Evolutionary conservation across 768 basidiomycete species (phyloP).

Genomic region (Lepiota subincarnata): DNA sequence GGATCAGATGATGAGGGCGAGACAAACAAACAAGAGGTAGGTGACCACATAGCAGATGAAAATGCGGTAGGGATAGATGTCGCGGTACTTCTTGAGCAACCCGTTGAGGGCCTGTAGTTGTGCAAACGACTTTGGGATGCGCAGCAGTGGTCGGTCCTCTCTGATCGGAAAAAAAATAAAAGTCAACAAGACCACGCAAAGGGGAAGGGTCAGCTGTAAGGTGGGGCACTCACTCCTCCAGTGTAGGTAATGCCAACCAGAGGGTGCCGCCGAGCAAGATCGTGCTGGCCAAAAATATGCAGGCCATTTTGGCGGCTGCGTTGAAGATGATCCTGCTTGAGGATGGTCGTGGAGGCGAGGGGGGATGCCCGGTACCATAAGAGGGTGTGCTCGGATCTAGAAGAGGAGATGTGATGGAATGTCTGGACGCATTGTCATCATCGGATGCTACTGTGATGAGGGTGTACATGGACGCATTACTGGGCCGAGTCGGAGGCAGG

Average conservation of each 20-base stretch:
- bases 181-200: constrained; percentile 13
- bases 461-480: constrained; percentile 49
- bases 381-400: constrained; percentile 38
- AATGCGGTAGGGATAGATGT: constrained; percentile 82
- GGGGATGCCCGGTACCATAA: constrained; percentile 52
- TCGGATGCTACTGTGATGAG: constrained; percentile 51
- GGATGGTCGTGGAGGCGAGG: constrained; percentile 36
- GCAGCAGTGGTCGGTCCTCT: constrained; percentile 69
- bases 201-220: not conserved
- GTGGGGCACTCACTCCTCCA: constrained; percentile 70
- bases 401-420: constrained; percentile 35
- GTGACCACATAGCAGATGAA: constrained; percentile 83
- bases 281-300: constrained; percentile 69
- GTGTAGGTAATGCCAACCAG: constrained; percentile 75
- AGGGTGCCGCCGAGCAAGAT: constrained; percentile 69
- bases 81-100: constrained; percentile 88
- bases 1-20: constrained; percentile 5
- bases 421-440: constrained; percentile 21
- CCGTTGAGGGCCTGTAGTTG: constrained; percentile 83
- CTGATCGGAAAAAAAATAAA: constrained; percentile 30
- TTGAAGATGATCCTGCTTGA: constrained; percentile 63
- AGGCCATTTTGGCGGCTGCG: constrained; percentile 81
- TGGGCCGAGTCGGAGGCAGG: constrained; percentile 15
- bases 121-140: constrained; percentile 83
- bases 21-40: constrained; percentile 79